These are phyloP conservation scores for Lachnellula hyalina DNA, from an alignment of 2,329 filamentous ascomycete genomes.

Conservation along the genomic window DNA sequence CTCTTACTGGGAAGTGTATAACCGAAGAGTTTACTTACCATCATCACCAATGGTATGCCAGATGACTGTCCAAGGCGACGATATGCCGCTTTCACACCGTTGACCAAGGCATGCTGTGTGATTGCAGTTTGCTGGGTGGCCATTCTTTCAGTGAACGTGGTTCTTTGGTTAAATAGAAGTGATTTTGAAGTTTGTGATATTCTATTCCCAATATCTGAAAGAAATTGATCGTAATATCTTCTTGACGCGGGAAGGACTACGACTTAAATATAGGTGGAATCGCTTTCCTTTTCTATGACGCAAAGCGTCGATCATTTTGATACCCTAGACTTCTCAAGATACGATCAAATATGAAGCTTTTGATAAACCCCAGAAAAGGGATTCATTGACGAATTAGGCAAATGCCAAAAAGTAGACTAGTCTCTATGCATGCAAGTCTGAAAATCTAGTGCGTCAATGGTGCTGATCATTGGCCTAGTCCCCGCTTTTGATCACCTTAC, in stretches of 20 bases:
- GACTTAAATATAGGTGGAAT: neutral
- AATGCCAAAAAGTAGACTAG: neutral
- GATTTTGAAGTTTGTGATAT: neutral
- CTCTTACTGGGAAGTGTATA: too few relatives aligned
- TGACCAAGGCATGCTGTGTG: conserved; percentile 17
- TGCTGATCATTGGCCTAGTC: neutral
- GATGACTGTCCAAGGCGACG: conserved; percentile 15
- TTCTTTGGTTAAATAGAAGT: conserved; percentile 4
- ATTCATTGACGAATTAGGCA: neutral
- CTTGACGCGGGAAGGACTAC: too few relatives aligned
- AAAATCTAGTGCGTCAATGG: neutral
- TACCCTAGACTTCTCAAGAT: neutral
- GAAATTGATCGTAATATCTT: too few relatives aligned
- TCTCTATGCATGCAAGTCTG: neutral
- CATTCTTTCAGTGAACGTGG: conserved; percentile 6
- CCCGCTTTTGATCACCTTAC: neutral
- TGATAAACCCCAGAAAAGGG: neutral
- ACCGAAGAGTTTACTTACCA: neutral
- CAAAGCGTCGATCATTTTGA: neutral
- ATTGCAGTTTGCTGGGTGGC: conserved; percentile 22
- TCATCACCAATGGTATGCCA: conserved; percentile 25
- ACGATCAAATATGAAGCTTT: neutral
- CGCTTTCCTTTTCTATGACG: neutral
- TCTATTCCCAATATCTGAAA: too few relatives aligned
- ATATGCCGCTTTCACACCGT: conserved; percentile 24